Base-by-base conservation (phyloP, 805 yeast genomes). In the Pichia occidentalis region DNA sequence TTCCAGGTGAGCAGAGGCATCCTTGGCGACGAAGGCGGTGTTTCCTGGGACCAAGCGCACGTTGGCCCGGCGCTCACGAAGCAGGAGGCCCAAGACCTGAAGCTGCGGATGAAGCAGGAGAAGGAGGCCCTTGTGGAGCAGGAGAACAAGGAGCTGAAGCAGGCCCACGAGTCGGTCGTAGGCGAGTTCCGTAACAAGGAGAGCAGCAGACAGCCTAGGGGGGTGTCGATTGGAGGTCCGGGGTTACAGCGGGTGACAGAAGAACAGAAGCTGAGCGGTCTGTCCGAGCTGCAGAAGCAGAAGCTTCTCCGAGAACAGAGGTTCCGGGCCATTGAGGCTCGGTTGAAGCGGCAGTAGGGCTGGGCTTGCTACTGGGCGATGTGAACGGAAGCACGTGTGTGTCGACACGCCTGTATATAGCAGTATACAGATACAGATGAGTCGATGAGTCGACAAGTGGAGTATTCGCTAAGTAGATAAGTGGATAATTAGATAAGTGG, bases 311-410 rank as follows among this genome's bases (percentile, higher is more conserved):
- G 98, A 43, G 98, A 92, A 52, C 88, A 88, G 53, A 69, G 97
- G 38, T 97, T 97, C 1, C 71, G 97, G 39, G 98, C 98, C 0
- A 97, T 95, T 0, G 97, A 92, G 57, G 95, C 90, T 0, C 69
- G 98, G 49, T 50, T 85, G 51, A 68, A 64, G 38, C 60, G 51
- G 19, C 37, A 32, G 21, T 16, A 34, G 14, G 34, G 22, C 4
- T 10, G 12, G 5, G 33, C 11, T 9, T 35, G 14, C 13, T 13
- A 37, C 24, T 24, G 22, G 12, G 11, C 9, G n/a, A n/a, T n/a
- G n/a, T n/a, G n/a, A n/a, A n/a, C n/a, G n/a, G n/a, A n/a, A n/a
- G n/a, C n/a, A n/a, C n/a, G n/a, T n/a, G n/a, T n/a, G n/a, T n/a
- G n/a, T n/a, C n/a, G n/a, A n/a, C n/a, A n/a, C n/a, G n/a, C n/a